Conservation (phyloP, 495 filamentous ascomycete genomes). For the Daldinia caldariorum region DNA sequence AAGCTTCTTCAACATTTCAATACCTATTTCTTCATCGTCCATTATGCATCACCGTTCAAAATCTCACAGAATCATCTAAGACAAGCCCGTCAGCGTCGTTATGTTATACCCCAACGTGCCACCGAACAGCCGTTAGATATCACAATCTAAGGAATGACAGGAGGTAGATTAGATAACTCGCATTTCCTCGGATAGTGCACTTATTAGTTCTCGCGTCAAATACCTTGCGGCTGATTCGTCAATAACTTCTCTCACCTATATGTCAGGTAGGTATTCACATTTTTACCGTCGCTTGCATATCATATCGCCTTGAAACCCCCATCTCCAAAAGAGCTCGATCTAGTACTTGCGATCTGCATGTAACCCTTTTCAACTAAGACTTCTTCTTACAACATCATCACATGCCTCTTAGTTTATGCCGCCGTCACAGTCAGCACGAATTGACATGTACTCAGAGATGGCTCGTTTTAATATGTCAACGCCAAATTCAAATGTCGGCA, state of each 20-base stretch:
- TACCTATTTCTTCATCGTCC: conserved; percentile 17
- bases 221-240: conserved; percentile 23
- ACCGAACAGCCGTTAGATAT: conserved; percentile 33
- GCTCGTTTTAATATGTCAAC: conserved; percentile 21
- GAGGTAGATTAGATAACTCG: conserved; percentile 11
- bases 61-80: conserved; percentile 25
- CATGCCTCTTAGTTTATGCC: conserved; percentile 7
- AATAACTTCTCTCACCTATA: conserved; percentile 9
- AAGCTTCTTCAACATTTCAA: conserved; percentile 2
- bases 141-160: neutral
- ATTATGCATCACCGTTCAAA: conserved; percentile 6
- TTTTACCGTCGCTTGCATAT: conserved; percentile 34
- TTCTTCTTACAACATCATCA: conserved; percentile 21
- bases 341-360: conserved; percentile 36
- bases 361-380: conserved; percentile 27
- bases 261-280: neutral
- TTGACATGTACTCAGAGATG: conserved; percentile 12
- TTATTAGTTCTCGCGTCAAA: conserved; percentile 27
- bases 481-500: conserved; percentile 14
- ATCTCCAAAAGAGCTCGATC: conserved; percentile 21
- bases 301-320: conserved; percentile 20
- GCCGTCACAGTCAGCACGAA: conserved; percentile 17
- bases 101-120: conserved; percentile 25
- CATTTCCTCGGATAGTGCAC: conserved; percentile 45
- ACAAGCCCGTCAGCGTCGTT: conserved; percentile 22